Conservation (phyloP, 139 green algal species). For the Pseudopediastrum boryanum region DNA sequence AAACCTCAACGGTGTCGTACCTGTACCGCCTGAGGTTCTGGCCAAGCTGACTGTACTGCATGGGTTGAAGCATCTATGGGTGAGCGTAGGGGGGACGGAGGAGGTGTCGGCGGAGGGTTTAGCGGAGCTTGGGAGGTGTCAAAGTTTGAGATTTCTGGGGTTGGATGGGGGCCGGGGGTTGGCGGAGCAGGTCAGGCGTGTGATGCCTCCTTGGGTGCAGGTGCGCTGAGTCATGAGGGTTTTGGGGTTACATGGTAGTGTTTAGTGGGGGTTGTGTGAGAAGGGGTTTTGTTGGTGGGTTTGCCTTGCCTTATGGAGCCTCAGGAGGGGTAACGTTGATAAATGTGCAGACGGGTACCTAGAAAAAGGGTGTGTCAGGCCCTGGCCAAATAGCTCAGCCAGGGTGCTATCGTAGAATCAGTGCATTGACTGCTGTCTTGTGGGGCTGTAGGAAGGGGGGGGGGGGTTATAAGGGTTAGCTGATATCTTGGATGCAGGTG, state of each 20-base stretch:
- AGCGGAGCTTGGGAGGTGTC: neutral
- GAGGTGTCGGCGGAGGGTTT: neutral
- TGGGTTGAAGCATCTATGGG: neutral
- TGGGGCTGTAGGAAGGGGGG: neutral
- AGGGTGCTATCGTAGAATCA: too few relatives aligned
- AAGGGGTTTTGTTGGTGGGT: too few relatives aligned
- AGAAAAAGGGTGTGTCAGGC: too few relatives aligned
- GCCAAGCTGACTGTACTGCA: neutral
- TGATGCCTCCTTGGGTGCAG: constrained; percentile 22
- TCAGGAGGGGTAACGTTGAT: too few relatives aligned
- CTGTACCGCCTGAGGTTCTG: neutral
- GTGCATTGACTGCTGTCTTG: too few relatives aligned
- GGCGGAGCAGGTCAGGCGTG: constrained; percentile 6
- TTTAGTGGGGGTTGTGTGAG: too few relatives aligned
- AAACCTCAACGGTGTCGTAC: neutral
- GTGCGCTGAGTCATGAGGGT: too few relatives aligned
- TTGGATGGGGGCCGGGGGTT: neutral
- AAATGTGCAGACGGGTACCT: too few relatives aligned
- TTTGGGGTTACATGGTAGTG: too few relatives aligned
- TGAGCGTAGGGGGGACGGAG: neutral
- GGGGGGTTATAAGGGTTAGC: neutral
- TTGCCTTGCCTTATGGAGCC: too few relatives aligned
- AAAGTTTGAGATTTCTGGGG: constrained; percentile 14
- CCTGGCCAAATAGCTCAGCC: too few relatives aligned
- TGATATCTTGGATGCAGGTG: constrained; percentile 21